Base-by-base conservation (phyloP, 2,329 filamentous ascomycete species). In the Thyridium curvatum region DNA sequence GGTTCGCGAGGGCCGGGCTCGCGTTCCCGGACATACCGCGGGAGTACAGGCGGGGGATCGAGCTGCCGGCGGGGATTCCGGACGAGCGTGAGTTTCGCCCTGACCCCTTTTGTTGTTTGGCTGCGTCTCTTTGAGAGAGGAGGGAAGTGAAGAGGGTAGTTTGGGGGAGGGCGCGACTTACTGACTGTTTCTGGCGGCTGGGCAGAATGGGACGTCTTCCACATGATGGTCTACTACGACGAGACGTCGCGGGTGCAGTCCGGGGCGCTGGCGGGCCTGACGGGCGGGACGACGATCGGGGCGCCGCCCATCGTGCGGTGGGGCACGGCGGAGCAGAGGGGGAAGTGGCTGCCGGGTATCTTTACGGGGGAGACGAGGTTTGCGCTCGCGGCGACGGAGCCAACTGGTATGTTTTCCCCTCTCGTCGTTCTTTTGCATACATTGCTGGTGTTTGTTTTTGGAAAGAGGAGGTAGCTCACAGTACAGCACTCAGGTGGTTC, bases 311-410 rank as follows among this genome's bases (percentile, higher is more conserved):
- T 85, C 34, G 67, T 81, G n/a, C 66, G 74, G 35, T 76, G 77
- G 48, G 81, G 81, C 2, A 82, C 69, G 0, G 58, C 68, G 26
- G 69, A 69, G 51, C 79, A 83, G 58, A 77, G 77, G 53, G 56
- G 52, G 14, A 65, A 65, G 32, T 84, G 75, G 69, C 59, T 84
- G 10, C 77, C 76, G 1, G 70, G 68, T 0, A 62, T 84, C 26
- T 77, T 79, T 32, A 66, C 58, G 8, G 76, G 78, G 45, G 67
- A 75, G 40, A 74, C 77, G 6, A 69, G 71, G 39, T 82, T 83
- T 50, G 82, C 76, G 50, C 58, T 84, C 10, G 79, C 77, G 2
- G 77, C 83, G 42, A 84, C 80, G 3, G 80, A 84, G 53, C 79
- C 80, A 0, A 40, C 39, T 26, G 18, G 30, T 26, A 13, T 32